Conservation (phyloP, 371 early-diverging fungal species). For the Choanephora cucurbitarum region DNA sequence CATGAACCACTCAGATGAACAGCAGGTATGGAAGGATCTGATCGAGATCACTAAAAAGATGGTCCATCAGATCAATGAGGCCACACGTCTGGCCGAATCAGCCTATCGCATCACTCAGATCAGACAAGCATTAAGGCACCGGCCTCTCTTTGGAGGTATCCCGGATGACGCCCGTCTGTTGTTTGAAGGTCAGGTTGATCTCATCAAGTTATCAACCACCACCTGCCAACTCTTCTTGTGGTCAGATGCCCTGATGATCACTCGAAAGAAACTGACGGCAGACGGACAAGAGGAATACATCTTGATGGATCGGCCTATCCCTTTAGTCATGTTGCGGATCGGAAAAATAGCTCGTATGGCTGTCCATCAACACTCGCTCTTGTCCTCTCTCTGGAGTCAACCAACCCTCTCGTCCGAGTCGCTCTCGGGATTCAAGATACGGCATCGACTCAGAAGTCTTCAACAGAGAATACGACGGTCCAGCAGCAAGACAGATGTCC, state of each 20-base stretch:
- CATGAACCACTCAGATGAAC: conserved; percentile 11
- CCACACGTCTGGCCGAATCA: conserved; percentile 14
- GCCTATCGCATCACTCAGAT: conserved; percentile 18
- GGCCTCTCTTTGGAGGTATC: not conserved
- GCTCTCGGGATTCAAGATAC: conserved; percentile 12
- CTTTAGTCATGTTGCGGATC: conserved; percentile 14
- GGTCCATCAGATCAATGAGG: conserved; percentile 19
- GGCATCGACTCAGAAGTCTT: conserved; percentile 15
- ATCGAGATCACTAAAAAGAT: conserved; percentile 4
- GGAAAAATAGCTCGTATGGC: not conserved
- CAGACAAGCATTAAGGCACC: conserved; percentile 5
- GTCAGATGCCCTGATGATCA: conserved; percentile 12
- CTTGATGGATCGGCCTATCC: conserved; percentile 15
- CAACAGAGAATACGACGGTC: conserved; percentile 11
- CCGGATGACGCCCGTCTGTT: conserved; percentile 16
- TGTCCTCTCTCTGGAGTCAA: no score
- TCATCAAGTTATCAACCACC: not conserved
- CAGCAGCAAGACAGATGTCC: not conserved
- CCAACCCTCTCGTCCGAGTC: no score
- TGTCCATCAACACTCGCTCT: conserved; percentile 8
- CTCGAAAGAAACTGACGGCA: conserved; percentile 1
- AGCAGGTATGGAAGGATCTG: conserved; percentile 1
- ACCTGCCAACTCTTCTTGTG: conserved; percentile 18
- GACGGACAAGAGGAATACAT: conserved; percentile 11
- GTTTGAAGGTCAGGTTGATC: conserved; percentile 7